A percentile compares a stretch with the other conserved stretches of the same genome.
Evolutionary conservation across 305 asterid species (phyloP).

Genomic region (Fraxinus sp.): DNA sequence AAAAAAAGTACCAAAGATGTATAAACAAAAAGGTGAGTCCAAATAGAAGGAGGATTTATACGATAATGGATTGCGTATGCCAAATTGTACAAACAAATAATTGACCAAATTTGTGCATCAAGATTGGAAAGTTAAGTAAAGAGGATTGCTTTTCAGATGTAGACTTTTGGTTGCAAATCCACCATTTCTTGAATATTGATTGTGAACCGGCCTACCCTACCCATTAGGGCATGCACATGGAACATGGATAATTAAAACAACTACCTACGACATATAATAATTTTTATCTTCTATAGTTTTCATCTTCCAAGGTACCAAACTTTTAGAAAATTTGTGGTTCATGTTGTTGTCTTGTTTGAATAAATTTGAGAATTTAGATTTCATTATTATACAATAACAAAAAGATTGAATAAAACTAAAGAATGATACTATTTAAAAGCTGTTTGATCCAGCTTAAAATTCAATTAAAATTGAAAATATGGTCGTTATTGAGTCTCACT

Average conservation of each 20-base stretch:
- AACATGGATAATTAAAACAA: background rate
- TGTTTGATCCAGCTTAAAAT: no score
- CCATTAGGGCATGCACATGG: constrained; percentile 12
- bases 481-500: no score
- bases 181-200: background rate
- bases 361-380: background rate
- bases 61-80: constrained; percentile 1
- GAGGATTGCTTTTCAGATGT: constrained; percentile 1
- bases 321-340: background rate
- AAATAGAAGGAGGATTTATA: background rate
- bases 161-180: constrained; percentile 3
- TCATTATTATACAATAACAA: background rate
- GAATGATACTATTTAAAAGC: background rate
- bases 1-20: background rate
- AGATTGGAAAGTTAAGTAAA: background rate
- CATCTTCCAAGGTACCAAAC: background rate
- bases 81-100: constrained; percentile 2
- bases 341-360: background rate
- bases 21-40: background rate
- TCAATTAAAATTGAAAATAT: no score
- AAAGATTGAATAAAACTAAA: background rate
- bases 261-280: background rate
- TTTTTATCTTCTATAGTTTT: background rate
- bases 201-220: constrained; percentile 8
- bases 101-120: background rate